Conservation (phyloP, 192 early-diverging fungal genomes). For the Gryganskiella cystojenkinii region DNA sequence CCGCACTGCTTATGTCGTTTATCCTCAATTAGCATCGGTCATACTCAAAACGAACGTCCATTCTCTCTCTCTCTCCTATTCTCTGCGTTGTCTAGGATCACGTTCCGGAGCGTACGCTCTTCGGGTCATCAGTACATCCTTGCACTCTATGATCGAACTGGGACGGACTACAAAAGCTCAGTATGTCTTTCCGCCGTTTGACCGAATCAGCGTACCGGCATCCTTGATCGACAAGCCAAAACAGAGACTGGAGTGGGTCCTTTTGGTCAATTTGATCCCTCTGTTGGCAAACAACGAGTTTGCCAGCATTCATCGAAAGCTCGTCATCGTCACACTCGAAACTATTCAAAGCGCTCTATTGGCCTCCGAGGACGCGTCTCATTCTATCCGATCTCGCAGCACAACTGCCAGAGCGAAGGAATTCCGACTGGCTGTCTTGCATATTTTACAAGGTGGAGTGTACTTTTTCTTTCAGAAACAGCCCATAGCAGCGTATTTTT, state of each 20-base stretch:
- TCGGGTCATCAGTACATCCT: conserved; percentile 1
- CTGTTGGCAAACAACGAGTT: conserved; percentile 17
- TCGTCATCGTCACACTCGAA: conserved; percentile 8
- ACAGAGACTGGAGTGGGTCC: conserved; percentile 33
- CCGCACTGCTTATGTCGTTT: too few species aligned
- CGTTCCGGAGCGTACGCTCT: conserved; percentile 5
- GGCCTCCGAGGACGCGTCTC: conserved; percentile 11
- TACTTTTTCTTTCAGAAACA: too few species aligned
- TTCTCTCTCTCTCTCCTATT: neutral
- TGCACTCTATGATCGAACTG: conserved; percentile 29
- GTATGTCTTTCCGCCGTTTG: conserved; percentile 10
- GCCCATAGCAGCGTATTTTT: neutral
- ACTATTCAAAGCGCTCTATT: conserved; percentile 10
- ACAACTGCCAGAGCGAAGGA: conserved; percentile 4
- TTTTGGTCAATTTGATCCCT: conserved; percentile 17
- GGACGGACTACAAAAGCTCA: neutral
- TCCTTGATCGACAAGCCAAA: conserved; percentile 18
- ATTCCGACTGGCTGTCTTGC: conserved; percentile 16
- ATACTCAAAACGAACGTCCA: too few species aligned
- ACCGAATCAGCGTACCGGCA: neutral
- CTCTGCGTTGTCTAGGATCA: conserved; percentile 15
- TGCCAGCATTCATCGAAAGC: conserved; percentile 13
- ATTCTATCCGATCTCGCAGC: neutral
- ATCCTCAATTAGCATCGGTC: too few species aligned
- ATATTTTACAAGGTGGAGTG: conserved; percentile 11